Conservation (phyloP, 306 rosid species). For the Castanea crenata region DNA sequence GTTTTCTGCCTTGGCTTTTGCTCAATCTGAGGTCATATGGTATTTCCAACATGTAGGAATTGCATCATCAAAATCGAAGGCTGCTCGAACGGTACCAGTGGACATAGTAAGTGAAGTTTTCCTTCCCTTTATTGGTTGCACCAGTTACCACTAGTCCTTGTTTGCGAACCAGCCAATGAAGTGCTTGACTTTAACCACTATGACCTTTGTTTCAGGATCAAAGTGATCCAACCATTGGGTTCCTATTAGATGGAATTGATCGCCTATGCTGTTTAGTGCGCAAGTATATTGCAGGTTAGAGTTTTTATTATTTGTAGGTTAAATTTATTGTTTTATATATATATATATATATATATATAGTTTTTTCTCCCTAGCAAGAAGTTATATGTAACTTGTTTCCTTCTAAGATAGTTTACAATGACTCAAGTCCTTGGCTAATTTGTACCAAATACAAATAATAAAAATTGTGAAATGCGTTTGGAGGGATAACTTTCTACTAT, state of each 20-base stretch:
- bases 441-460: not conserved
- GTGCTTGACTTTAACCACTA: constrained; percentile 31
- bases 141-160: constrained; percentile 9
- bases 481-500: not conserved
- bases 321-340: constrained; percentile 11
- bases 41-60: constrained; percentile 93
- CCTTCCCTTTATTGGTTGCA: constrained; percentile 6
- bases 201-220: constrained; percentile 67
- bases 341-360: not conserved
- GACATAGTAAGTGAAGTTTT: constrained; percentile 66
- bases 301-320: constrained; percentile 57
- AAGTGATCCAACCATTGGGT: constrained; percentile 95
- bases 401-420: not conserved
- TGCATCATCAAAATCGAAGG: constrained; percentile 80
- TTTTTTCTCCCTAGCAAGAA: not conserved
- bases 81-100: constrained; percentile 69
- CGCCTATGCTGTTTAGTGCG: constrained; percentile 92
- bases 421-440: not conserved
- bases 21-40: constrained; percentile 96
- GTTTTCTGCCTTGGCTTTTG: constrained; percentile 97
- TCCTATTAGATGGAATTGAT: constrained; percentile 94
- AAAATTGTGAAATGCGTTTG: not conserved
- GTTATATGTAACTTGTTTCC: not conserved
- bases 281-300: constrained; percentile 90
- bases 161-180: constrained; percentile 19